Evolutionary conservation across 2,329 filamentous ascomycete genomes (phyloP), one percentile per base, ranked within the genome.

Genomic region (Akanthomyces uredinophilus): DNA sequence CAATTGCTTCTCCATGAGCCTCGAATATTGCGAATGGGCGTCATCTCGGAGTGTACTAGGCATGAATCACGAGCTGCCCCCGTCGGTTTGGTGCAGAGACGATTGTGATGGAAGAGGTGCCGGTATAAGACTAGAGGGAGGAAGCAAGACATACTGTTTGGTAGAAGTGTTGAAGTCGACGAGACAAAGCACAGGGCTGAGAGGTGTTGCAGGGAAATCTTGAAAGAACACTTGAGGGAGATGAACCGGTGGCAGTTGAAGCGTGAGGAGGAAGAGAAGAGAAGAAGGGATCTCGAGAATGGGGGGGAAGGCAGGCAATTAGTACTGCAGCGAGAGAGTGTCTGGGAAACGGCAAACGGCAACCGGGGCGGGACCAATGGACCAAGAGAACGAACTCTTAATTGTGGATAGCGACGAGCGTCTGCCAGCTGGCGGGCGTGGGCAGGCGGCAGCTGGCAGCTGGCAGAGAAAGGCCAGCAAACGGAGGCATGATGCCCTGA

Each of bases 271-370:
- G 32, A 60, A 35, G 24, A n/a, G 39, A 39, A 52, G 27, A 52
- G 47, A 60, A 39, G 22, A 44, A 20, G 47, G 13, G n/a, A 13
- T 52, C 6, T 50, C 11, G 46, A 51, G 24, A 37, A 50, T 43
- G 57, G 57, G 27, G 27, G 56, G 56, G 55, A 22, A 51, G 56
- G 37, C 49, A n/a, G 37, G 37, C 57, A 44, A 60, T 60, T 60
- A 60, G 57, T 60, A 60, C 37, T 60, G 56, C 56, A 51, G 46
- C 20, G 57, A 44, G 37, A 32, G 41, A 35, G 37, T 51, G 57
- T 60, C 57, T 60, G 37, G 47, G 57, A 60, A 60, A 60, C 57
- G 57, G 47, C 57, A 60, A 60, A 60, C 57, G 57, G 57, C 57
- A 60, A 44, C 18, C 24, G 37, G 54, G 32, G 37, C 14, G 56